These are phyloP conservation scores for Diaporthe amygdali DNA, from an alignment of 2,329 filamentous ascomycete species.

Conservation along the genomic window DNA sequence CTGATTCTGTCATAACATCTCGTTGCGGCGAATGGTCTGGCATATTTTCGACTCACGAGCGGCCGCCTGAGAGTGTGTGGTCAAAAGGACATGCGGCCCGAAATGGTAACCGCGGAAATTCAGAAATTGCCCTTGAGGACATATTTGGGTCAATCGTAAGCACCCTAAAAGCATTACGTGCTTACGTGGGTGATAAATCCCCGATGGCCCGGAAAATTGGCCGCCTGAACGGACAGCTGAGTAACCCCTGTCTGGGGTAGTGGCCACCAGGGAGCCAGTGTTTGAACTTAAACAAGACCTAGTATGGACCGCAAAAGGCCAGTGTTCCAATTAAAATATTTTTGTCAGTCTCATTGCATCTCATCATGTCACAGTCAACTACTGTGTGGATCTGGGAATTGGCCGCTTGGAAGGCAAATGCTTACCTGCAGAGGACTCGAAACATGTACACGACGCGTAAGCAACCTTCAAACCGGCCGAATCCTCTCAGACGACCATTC, in stretches of 20 bases:
- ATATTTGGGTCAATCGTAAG: neutral
- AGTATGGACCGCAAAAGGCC: neutral
- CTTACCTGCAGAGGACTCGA: neutral
- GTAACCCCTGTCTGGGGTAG: neutral
- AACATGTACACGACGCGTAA: neutral
- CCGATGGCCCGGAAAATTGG: neutral
- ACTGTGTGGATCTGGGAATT: neutral
- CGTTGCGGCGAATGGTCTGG: neutral
- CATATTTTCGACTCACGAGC: neutral
- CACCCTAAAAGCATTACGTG: neutral
- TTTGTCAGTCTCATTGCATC: neutral
- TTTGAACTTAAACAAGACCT: neutral
- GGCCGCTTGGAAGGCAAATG: neutral
- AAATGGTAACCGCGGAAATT: neutral
- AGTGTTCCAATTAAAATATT: neutral
- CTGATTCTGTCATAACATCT: neutral
- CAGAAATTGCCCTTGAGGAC: neutral
- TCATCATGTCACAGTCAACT: neutral
- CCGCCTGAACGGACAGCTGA: neutral
- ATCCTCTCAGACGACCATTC: neutral
- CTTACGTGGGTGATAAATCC: neutral
- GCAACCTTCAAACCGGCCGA: neutral
- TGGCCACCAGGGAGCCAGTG: neutral
- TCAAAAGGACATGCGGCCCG: neutral
- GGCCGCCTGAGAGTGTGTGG: neutral